Percentiles rank a stretch among this genome's conserved stretches.
These are phyloP conservation scores for Debaryomyces sp. DNA, from an alignment of 1,139 yeast species.

Conservation along the genomic window DNA sequence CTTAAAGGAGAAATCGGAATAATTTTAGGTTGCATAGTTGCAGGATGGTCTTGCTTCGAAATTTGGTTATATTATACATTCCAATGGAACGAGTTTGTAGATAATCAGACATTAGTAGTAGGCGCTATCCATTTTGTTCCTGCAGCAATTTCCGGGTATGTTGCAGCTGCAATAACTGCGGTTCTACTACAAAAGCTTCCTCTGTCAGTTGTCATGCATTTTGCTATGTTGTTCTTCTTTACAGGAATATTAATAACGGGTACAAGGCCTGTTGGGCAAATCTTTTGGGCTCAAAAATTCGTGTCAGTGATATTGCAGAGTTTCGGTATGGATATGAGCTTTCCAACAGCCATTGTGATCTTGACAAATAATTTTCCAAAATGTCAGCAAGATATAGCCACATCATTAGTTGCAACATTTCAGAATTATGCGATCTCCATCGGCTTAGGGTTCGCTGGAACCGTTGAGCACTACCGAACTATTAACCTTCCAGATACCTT, in stretches of 20 bases:
- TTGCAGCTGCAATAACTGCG: slow-evolving; percentile 50
- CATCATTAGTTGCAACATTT: slow-evolving; percentile 60
- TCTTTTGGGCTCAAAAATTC: slow-evolving; percentile 58
- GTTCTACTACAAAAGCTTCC: slow-evolving; percentile 38
- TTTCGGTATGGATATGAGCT: slow-evolving; percentile 67
- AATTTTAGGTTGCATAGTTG: slow-evolving; percentile 51
- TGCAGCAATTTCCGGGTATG: slow-evolving; percentile 39
- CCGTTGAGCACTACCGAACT: slow-evolving; percentile 51
- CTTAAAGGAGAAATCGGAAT: slow-evolving; percentile 45
- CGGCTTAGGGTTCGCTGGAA: slow-evolving; percentile 67
- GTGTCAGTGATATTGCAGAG: slow-evolving; percentile 50
- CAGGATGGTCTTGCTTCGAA: slow-evolving; percentile 67
- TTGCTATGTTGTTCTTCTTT: slow-evolving; percentile 48
- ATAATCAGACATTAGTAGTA: slow-evolving; percentile 33
- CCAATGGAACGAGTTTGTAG: slow-evolving; percentile 36
- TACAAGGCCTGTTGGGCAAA: slow-evolving; percentile 47
- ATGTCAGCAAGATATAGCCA: slow-evolving; percentile 65
- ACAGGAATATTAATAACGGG: slow-evolving; percentile 46
- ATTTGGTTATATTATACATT: slow-evolving; percentile 54
- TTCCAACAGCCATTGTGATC: slow-evolving; percentile 62
- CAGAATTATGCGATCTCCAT: slow-evolving; percentile 66
- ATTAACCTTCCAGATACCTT: slow-evolving; percentile 26
- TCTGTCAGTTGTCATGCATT: slow-evolving; percentile 44
- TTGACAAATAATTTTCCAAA: slow-evolving; percentile 53
- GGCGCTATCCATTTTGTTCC: slow-evolving; percentile 46